Percentiles rank a stretch among this genome's conserved stretches.
Evolutionary conservation across 495 filamentous ascomycete species (phyloP).

Genomic region (Penicillium bialowiezense): DNA sequence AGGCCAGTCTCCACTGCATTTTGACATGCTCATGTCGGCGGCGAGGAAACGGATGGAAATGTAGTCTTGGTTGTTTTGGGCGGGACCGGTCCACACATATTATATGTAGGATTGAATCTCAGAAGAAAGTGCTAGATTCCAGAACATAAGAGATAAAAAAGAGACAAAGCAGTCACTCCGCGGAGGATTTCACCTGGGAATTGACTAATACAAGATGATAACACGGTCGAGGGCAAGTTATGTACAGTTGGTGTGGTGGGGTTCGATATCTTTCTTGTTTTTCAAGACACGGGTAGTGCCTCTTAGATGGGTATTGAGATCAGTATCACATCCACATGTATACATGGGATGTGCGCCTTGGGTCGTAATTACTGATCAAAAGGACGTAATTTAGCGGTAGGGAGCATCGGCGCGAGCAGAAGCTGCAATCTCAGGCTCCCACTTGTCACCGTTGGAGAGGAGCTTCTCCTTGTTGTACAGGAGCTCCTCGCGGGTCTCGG

Average conservation of each 20-base stretch:
- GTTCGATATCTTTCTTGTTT: constrained; percentile 21
- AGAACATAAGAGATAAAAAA: constrained; percentile 25
- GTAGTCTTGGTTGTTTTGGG: neutral
- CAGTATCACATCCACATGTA: constrained; percentile 9
- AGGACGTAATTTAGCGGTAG: constrained; percentile 61
- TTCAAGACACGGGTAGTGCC: constrained; percentile 19
- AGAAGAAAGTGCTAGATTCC: constrained; percentile 26
- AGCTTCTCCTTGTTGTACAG: constrained; percentile 99
- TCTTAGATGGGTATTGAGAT: constrained; percentile 9
- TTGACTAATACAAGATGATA: constrained; percentile 38
- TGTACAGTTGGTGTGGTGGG: constrained; percentile 35
- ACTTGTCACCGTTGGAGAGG: constrained; percentile 88
- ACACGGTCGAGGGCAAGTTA: constrained; percentile 29
- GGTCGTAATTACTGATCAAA: neutral
- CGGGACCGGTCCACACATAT: neutral
- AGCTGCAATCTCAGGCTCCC: constrained; percentile 96
- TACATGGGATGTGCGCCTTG: neutral
- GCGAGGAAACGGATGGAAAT: neutral
- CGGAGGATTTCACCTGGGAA: constrained; percentile 20
- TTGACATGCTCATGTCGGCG: too few species aligned
- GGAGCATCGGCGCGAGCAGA: constrained; percentile 84
- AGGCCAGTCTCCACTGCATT: too few species aligned
- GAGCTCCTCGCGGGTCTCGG: constrained; percentile 93
- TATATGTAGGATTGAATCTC: constrained; percentile 2
- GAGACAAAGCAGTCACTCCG: constrained; percentile 19